Conservation (phyloP, 495 filamentous ascomycete genomes). For the Aspergillus mulundensis region DNA sequence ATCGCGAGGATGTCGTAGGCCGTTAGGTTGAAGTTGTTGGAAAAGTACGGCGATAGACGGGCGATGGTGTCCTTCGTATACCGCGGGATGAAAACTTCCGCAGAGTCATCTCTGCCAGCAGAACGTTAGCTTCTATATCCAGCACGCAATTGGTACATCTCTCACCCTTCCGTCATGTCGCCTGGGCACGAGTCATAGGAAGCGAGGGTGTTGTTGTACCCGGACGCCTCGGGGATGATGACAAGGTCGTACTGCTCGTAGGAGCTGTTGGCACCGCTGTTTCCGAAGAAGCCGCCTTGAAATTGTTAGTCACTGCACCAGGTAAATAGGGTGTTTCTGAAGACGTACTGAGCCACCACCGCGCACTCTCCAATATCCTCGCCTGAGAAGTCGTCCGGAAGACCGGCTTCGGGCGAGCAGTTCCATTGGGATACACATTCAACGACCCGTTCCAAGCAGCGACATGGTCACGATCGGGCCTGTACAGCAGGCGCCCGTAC, state of each 20-base stretch:
- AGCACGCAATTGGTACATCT: no score
- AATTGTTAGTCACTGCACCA: not conserved
- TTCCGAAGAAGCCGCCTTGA: constrained; percentile 37
- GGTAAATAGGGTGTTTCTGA: no score
- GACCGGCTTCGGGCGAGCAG: constrained; percentile 39
- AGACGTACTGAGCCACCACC: constrained; percentile 38
- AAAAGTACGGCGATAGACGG: constrained; percentile 26
- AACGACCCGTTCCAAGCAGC: constrained; percentile 39
- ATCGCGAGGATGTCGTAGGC: constrained; percentile 50
- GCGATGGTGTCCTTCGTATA: constrained; percentile 23
- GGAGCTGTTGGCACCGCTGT: constrained; percentile 32
- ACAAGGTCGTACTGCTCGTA: constrained; percentile 40
- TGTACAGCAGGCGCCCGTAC: constrained; percentile 51
- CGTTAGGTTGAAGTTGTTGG: constrained; percentile 45
- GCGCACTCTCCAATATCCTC: constrained; percentile 46
- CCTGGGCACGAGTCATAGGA: constrained; percentile 34
- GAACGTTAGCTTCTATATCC: no score
- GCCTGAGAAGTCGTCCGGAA: constrained; percentile 49
- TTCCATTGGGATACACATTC: constrained; percentile 44
- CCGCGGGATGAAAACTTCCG: constrained; percentile 21
- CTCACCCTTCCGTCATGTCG: constrained; percentile 14
- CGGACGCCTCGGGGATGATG: constrained; percentile 43
- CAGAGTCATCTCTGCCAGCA: constrained; percentile 21
- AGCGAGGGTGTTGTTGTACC: constrained; percentile 49
- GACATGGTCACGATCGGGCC: constrained; percentile 33